Percentiles rank a stretch among this genome's conserved stretches.
These are phyloP conservation scores for Pyrrhoderma lamaoense DNA, from an alignment of 1,284 basidiomycete genomes.

Conservation along the genomic window DNA sequence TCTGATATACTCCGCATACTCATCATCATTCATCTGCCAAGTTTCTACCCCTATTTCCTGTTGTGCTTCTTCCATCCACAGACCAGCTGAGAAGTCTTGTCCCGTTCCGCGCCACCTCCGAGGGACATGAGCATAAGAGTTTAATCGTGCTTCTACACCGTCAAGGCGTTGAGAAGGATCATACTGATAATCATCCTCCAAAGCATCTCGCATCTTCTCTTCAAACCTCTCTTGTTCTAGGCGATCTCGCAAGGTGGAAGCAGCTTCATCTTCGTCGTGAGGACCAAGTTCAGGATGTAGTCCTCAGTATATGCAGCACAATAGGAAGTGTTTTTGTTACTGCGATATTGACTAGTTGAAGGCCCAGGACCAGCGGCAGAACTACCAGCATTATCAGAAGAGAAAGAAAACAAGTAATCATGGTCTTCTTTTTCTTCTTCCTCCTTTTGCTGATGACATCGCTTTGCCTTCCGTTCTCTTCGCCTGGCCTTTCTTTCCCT, in stretches of 20 bases:
- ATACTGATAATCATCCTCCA: conserved; percentile 47
- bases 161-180: conserved; percentile 44
- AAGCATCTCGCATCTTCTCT: conserved; percentile 61
- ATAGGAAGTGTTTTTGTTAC: background rate
- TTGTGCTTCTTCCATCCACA: conserved; percentile 31
- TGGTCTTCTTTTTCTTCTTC: background rate
- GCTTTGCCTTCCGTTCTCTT: background rate
- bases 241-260: conserved; percentile 24
- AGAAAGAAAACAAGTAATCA: no score
- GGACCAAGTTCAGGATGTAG: background rate
- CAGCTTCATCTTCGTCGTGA: conserved; percentile 15
- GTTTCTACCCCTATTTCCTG: conserved; percentile 46
- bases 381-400: no score
- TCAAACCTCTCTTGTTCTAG: conserved; percentile 57
- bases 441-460: background rate
- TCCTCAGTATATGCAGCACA: background rate
- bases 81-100: conserved; percentile 20
- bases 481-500: conserved; percentile 35
- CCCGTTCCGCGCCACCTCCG: conserved; percentile 39
- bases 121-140: conserved; percentile 62
- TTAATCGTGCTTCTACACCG: conserved; percentile 51
- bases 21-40: conserved; percentile 69
- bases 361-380: conserved; percentile 1
- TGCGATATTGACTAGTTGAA: background rate
- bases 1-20: conserved; percentile 76